Percentiles rank a stretch among this genome's conserved stretches.
Evolutionary conservation across 495 filamentous ascomycete genomes (phyloP).

Genomic region (Penicillium flavigenum): DNA sequence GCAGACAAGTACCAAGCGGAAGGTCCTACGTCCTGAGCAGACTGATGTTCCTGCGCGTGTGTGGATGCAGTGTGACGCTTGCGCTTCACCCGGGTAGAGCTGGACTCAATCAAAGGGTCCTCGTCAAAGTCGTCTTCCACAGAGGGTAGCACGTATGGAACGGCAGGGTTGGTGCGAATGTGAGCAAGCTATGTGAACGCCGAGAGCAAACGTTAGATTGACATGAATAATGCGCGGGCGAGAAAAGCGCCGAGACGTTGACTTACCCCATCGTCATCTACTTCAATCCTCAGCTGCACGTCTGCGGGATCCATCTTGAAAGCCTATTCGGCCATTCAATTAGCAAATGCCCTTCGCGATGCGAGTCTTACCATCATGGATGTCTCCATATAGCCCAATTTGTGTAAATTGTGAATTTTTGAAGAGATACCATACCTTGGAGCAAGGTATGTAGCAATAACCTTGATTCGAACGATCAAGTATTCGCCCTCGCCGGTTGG

Average conservation of each 20-base stretch:
- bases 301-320: neutral
- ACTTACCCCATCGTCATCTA: neutral
- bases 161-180: neutral
- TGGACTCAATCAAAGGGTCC: no score
- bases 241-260: neutral
- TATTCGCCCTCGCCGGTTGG: neutral
- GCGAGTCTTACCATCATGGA: neutral
- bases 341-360: neutral
- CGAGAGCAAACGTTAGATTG: neutral
- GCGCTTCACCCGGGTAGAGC: neutral
- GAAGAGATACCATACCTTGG: neutral
- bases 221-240: neutral
- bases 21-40: neutral
- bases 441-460: neutral
- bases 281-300: neutral
- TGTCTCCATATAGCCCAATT: neutral
- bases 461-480: neutral
- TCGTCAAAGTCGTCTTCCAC: neutral
- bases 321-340: neutral
- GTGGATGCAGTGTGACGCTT: neutral
- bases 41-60: neutral
- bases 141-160: neutral
- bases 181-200: neutral
- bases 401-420: neutral
- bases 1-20: neutral